phyloP scores from a whole-genome alignment of 768 basidiomycete species.

The Mycena polygramma region DNA sequence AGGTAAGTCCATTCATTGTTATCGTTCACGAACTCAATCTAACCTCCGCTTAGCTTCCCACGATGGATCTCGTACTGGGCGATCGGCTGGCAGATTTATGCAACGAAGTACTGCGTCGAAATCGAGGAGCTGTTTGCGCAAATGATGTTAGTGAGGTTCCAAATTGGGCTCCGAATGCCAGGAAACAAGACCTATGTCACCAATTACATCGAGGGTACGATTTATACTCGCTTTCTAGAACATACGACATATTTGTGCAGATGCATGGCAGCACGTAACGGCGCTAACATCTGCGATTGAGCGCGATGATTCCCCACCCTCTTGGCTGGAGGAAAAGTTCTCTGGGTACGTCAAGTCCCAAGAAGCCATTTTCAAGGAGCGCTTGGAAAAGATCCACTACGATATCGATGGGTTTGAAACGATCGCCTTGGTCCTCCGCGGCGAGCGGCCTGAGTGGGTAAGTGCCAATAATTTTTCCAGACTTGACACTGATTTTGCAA shows the following conservation, averaged over 20 bases:
- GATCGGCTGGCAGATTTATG: slow-evolving; percentile 28
- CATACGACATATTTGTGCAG: too few relatives aligned
- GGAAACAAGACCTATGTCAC: slow-evolving; percentile 38
- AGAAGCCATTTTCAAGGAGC: neutral
- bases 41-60: neutral
- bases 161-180: slow-evolving; percentile 18
- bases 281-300: slow-evolving; percentile 7
- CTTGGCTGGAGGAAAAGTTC: slow-evolving; percentile 16
- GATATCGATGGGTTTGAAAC: neutral
- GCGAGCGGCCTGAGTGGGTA: slow-evolving; percentile 8
- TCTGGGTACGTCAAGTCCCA: neutral
- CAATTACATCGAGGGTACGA: slow-evolving; percentile 17
- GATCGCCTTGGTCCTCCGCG: neutral
- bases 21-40: neutral
- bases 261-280: slow-evolving; percentile 14
- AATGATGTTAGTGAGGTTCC: slow-evolving; percentile 3
- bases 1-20: neutral
- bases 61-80: slow-evolving; percentile 28
- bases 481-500: neutral
- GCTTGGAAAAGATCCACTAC: slow-evolving; percentile 5
- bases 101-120: slow-evolving; percentile 26
- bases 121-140: slow-evolving; percentile 26
- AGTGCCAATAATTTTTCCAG: neutral
- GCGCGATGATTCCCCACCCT: neutral
- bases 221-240: too few relatives aligned